Percentiles rank a stretch among this genome's conserved stretches.
Conservation (phyloP, 768 basidiomycete species). For the Coprinopsis marcescibilis region DNA sequence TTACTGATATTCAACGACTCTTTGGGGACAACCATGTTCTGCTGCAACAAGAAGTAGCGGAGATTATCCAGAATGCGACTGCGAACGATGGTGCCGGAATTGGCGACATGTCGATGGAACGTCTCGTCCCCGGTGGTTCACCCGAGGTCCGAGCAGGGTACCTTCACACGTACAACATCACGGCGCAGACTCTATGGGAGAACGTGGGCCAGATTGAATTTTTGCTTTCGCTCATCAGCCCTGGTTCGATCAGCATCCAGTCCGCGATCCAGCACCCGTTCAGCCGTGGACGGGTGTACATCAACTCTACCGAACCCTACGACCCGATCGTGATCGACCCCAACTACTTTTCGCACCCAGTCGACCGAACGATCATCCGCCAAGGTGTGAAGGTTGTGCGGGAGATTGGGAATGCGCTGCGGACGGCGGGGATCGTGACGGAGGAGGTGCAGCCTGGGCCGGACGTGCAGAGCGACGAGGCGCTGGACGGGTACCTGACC, state of each 20-base stretch:
- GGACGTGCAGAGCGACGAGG: slow-evolving; percentile 45
- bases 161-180: slow-evolving; percentile 45
- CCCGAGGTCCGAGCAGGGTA: slow-evolving; percentile 48
- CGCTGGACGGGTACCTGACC: slow-evolving; percentile 45
- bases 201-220: slow-evolving; percentile 53
- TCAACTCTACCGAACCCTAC: slow-evolving; percentile 59
- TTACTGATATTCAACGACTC: slow-evolving; percentile 46
- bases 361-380: slow-evolving; percentile 43
- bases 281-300: slow-evolving; percentile 57
- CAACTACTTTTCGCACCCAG: slow-evolving; percentile 45
- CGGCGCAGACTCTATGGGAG: slow-evolving; percentile 31
- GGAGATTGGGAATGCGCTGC: slow-evolving; percentile 46
- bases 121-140: slow-evolving; percentile 33
- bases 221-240: slow-evolving; percentile 32
- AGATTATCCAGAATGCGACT: slow-evolving; percentile 22
- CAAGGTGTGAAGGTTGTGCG: slow-evolving; percentile 60
- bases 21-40: slow-evolving; percentile 24
- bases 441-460: slow-evolving; percentile 21
- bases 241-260: slow-evolving; percentile 43
- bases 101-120: neutral
- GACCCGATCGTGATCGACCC: slow-evolving; percentile 60
- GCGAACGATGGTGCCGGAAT: slow-evolving; percentile 7
- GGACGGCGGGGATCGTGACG: slow-evolving; percentile 25
- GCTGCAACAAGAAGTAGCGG: slow-evolving; percentile 19
- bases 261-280: slow-evolving; percentile 61